Conservation (phyloP, 1,284 basidiomycete genomes). For the Thelephora terrestris region DNA sequence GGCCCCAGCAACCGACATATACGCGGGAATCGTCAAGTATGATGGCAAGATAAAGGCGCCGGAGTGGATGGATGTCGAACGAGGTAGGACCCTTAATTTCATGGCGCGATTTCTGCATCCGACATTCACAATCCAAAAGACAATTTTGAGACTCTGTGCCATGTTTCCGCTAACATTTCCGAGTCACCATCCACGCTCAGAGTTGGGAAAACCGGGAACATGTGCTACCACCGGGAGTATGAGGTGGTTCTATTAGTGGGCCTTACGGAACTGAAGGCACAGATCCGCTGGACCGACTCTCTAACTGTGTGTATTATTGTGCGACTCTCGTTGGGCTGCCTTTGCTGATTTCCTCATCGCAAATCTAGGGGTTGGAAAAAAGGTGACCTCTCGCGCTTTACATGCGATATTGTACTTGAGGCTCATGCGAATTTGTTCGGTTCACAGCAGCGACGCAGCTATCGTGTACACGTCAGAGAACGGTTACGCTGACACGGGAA, state of each 20-base stretch:
- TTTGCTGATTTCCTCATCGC: no score
- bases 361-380: no score
- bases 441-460: no score
- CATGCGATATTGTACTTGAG: no score
- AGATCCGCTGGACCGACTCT: not conserved
- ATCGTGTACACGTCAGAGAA: no score
- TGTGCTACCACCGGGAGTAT: not conserved
- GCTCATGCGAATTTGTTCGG: no score
- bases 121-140: slow-evolving; percentile 19
- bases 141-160: slow-evolving; percentile 33
- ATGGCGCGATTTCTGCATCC: not conserved
- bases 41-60: slow-evolving; percentile 22
- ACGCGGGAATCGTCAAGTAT: slow-evolving; percentile 30
- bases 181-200: slow-evolving; percentile 13
- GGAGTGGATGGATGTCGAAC: slow-evolving; percentile 15
- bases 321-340: no score
- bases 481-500: no score
- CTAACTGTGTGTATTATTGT: no score
- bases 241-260: slow-evolving; percentile 1
- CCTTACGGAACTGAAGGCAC: slow-evolving; percentile 2
- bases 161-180: slow-evolving; percentile 30
- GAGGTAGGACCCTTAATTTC: not conserved
- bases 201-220: not conserved
- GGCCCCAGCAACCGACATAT: slow-evolving; percentile 17
- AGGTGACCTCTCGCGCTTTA: no score